Conservation (phyloP, 2,329 filamentous ascomycete species). For the Monosporascus cannonballus region DNA sequence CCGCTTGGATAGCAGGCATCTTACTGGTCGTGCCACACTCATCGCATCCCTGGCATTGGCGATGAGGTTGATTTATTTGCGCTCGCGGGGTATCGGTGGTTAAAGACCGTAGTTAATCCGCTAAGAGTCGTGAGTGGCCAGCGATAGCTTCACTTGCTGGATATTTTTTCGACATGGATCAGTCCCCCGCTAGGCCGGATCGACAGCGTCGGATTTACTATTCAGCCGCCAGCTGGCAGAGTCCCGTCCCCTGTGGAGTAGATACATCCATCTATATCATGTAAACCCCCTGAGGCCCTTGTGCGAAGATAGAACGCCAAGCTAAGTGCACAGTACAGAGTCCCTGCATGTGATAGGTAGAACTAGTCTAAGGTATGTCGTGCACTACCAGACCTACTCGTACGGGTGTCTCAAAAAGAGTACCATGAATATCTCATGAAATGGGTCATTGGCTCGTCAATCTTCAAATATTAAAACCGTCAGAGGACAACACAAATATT, state of each 20-base stretch:
- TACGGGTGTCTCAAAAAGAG: too few relatives aligned
- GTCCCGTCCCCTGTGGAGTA: neutral
- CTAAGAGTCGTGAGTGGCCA: neutral
- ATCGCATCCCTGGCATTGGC: conserved; percentile 33
- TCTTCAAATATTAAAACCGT: too few relatives aligned
- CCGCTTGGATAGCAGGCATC: conserved; percentile 47
- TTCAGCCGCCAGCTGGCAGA: neutral
- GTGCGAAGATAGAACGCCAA: too few relatives aligned
- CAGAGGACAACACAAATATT: too few relatives aligned
- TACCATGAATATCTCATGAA: too few relatives aligned
- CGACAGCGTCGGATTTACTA: neutral
- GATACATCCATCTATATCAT: too few relatives aligned
- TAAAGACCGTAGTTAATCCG: neutral
- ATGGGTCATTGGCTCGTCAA: too few relatives aligned
- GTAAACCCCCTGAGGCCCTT: too few relatives aligned
- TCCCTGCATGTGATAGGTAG: too few relatives aligned
- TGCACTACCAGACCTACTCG: too few relatives aligned
- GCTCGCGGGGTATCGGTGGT: conserved; percentile 6
- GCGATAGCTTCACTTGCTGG: neutral
- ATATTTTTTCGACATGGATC: neutral
- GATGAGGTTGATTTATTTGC: conserved; percentile 15
- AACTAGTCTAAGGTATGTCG: too few relatives aligned
- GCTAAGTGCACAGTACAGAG: too few relatives aligned
- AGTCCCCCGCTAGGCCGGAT: neutral
- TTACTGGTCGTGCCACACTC: conserved; percentile 50